These are phyloP conservation scores for Castanopsis chinensis DNA, from an alignment of 306 rosid species.

Conservation along the genomic window DNA sequence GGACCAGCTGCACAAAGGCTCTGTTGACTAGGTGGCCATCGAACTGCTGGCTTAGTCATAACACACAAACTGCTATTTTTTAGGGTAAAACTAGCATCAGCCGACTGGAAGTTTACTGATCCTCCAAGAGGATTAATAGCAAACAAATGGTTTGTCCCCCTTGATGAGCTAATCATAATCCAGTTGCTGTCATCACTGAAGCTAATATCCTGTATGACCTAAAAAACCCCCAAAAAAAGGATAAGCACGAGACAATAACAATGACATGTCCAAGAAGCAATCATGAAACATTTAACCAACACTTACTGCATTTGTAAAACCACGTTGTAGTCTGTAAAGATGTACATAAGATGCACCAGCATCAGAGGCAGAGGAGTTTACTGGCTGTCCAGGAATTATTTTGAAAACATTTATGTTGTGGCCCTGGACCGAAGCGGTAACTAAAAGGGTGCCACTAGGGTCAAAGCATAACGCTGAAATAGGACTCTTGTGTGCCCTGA, in stretches of 20 bases:
- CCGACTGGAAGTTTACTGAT: slow-evolving; percentile 51
- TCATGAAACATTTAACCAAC: neutral
- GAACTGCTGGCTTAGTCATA: slow-evolving; percentile 34
- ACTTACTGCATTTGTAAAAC: slow-evolving; percentile 91
- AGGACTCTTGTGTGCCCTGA: slow-evolving; percentile 90
- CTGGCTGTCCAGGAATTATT: slow-evolving; percentile 58
- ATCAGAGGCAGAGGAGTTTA: slow-evolving; percentile 41
- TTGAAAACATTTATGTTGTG: slow-evolving; percentile 90
- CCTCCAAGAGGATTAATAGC: slow-evolving; percentile 93
- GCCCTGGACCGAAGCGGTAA: slow-evolving; percentile 92
- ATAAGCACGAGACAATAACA: neutral
- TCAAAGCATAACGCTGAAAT: slow-evolving; percentile 92
- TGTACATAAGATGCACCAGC: slow-evolving; percentile 56
- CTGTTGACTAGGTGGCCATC: slow-evolving; percentile 44
- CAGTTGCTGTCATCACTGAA: slow-evolving; percentile 95
- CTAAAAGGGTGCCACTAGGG: slow-evolving; percentile 89
- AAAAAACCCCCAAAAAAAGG: slow-evolving; percentile 21
- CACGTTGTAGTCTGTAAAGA: slow-evolving; percentile 90
- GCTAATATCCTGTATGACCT: slow-evolving; percentile 97
- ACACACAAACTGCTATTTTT: slow-evolving; percentile 44
- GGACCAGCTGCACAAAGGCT: slow-evolving; percentile 48
- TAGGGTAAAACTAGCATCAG: slow-evolving; percentile 39
- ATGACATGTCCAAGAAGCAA: slow-evolving; percentile 3
- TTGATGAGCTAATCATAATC: slow-evolving; percentile 96
- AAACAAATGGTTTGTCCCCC: slow-evolving; percentile 95